Evolutionary conservation across 2,329 filamentous ascomycete genomes (phyloP).

Genomic region (Herpotrichia juniperi): DNA sequence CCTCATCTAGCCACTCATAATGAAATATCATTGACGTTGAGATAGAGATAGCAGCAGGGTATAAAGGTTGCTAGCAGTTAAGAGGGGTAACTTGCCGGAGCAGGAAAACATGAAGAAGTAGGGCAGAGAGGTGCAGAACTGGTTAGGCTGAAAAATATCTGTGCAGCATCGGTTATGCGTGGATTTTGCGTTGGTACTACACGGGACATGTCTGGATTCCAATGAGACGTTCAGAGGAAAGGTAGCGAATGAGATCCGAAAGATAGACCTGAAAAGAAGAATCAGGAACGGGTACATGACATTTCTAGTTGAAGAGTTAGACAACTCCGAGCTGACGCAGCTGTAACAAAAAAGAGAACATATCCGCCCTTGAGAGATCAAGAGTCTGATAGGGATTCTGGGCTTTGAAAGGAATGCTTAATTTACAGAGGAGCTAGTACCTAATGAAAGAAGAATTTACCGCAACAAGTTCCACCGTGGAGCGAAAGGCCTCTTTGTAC

Average conservation of each 20-base stretch:
- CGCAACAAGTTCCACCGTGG: too few relatives aligned
- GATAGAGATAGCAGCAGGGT: too few relatives aligned
- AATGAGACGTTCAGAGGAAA: slow-evolving; percentile 58
- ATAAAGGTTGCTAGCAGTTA: too few relatives aligned
- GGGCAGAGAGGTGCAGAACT: neutral
- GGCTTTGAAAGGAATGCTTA: slow-evolving; percentile 6
- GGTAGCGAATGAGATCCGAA: slow-evolving; percentile 56
- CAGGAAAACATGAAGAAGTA: neutral
- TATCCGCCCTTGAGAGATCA: slow-evolving; percentile 21
- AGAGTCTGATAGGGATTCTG: slow-evolving; percentile 11
- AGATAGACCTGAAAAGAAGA: slow-evolving; percentile 63
- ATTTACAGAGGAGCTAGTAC: too few relatives aligned
- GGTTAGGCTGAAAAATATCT: slow-evolving; percentile 48
- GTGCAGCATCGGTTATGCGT: slow-evolving; percentile 49
- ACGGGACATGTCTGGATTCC: slow-evolving; percentile 62
- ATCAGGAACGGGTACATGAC: slow-evolving; percentile 55
- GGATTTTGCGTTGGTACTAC: slow-evolving; percentile 58
- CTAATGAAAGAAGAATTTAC: too few relatives aligned
- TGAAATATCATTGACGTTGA: too few relatives aligned
- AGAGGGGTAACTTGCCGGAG: too few relatives aligned
- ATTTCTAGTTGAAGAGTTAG: slow-evolving; percentile 53
- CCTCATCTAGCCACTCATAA: too few relatives aligned
- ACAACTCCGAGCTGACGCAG: slow-evolving; percentile 55
- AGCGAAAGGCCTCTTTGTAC: too few relatives aligned
- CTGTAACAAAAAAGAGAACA: slow-evolving; percentile 57